Percentiles rank a stretch among this genome's conserved stretches.
phyloP scores from a whole-genome alignment of 345 rosid genomes.

The Kernera saxatilis region DNA sequence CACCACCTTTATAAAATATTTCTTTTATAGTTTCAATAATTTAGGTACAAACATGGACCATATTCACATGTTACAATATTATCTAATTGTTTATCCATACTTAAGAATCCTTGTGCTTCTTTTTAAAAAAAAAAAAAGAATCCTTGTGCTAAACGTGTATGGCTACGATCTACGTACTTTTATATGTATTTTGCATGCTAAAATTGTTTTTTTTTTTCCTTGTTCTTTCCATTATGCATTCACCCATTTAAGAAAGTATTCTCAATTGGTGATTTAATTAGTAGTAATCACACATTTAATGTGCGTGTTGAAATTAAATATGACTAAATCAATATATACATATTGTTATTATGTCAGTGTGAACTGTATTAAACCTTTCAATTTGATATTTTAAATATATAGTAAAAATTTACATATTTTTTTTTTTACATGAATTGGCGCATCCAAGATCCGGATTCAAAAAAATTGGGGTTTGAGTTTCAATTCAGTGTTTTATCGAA shows the following conservation, averaged over 20 bases:
- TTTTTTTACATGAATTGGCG: too few relatives aligned
- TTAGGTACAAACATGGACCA: conserved; percentile 5
- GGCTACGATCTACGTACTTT: neutral
- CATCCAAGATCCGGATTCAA: too few relatives aligned
- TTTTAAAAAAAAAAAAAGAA: too few relatives aligned
- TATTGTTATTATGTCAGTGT: neutral
- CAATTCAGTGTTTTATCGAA: too few relatives aligned
- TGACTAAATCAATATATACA: neutral
- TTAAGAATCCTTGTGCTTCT: neutral
- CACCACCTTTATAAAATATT: neutral
- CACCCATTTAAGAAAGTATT: neutral
- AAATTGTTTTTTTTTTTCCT: too few relatives aligned
- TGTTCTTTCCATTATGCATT: neutral
- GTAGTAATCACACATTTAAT: neutral
- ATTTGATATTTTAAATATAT: too few relatives aligned
- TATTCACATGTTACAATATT: neutral
- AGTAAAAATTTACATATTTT: too few relatives aligned
- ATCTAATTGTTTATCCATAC: neutral
- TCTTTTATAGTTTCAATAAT: neutral
- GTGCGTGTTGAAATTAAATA: neutral
- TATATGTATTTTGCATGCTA: neutral
- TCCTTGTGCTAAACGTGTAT: conserved; percentile 24
- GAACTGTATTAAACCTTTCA: neutral
- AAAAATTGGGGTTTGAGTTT: too few relatives aligned
- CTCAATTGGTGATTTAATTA: neutral